Conservation (phyloP, 2,329 filamentous ascomycete genomes). For the Parastagonospora avenae region DNA sequence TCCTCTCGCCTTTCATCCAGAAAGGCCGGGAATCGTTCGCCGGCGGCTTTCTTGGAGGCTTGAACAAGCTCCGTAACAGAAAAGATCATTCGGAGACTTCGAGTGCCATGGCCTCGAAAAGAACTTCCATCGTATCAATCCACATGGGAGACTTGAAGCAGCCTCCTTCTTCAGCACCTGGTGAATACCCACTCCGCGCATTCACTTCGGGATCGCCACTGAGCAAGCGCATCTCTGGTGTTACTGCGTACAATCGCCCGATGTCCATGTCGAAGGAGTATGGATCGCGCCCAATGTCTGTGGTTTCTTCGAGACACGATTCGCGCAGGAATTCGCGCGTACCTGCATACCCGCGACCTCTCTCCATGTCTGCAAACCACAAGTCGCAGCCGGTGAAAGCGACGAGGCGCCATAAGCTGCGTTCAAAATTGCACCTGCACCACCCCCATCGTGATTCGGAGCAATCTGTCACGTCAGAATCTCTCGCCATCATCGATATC, state of each 20-base stretch:
- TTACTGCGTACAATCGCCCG: constrained; percentile 2
- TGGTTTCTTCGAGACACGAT: constrained; percentile 5
- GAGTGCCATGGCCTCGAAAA: neutral
- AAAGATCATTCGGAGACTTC: constrained; percentile 1
- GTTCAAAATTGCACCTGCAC: neutral
- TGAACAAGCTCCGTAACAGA: constrained; percentile 1
- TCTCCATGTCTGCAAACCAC: constrained; percentile 1
- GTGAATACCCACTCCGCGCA: neutral
- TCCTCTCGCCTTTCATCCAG: constrained; percentile 19
- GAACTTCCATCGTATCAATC: neutral
- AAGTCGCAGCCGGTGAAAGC: neutral
- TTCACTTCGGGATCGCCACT: constrained; percentile 8
- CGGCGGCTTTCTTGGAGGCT: neutral
- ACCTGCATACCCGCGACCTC: constrained; percentile 5
- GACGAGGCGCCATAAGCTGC: constrained; percentile 2
- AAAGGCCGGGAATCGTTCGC: constrained; percentile 2
- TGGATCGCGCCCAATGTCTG: constrained; percentile 9
- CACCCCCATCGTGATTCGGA: neutral
- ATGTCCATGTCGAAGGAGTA: constrained; percentile 5
- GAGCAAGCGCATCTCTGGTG: constrained; percentile 3
- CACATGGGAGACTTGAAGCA: neutral
- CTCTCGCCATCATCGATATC: constrained; percentile 57
- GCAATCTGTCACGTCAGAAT: neutral
- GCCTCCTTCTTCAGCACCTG: constrained; percentile 1
- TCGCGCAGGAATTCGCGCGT: constrained; percentile 5